Percentiles rank a stretch among this genome's conserved stretches.
phyloP scores from a whole-genome alignment of 2,329 filamentous ascomycete genomes.

The Colletotrichum sp. region DNA sequence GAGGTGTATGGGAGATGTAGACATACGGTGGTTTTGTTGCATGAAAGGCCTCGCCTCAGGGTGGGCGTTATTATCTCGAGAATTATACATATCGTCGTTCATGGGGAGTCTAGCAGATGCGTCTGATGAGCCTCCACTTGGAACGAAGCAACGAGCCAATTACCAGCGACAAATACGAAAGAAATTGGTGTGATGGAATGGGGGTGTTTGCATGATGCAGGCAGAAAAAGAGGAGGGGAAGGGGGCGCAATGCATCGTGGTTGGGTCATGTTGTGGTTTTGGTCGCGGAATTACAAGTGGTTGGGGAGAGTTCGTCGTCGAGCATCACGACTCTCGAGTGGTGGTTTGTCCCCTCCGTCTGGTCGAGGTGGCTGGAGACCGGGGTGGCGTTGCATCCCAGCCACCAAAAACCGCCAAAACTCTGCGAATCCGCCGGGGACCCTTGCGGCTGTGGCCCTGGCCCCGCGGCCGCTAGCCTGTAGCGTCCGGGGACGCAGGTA shows the following conservation, averaged over 20 bases:
- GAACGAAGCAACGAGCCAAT: not conserved
- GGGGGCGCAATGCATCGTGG: not conserved
- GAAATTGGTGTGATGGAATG: not conserved
- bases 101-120: not conserved
- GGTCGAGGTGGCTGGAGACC: slow-evolving; percentile 1
- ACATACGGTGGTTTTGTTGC: slow-evolving; percentile 14
- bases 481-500: slow-evolving; percentile 15
- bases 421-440: not conserved
- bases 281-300: slow-evolving; percentile 8
- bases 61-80: not conserved
- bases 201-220: slow-evolving; percentile 4
- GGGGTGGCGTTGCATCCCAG: slow-evolving; percentile 15
- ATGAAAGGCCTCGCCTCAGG: not conserved
- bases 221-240: not conserved
- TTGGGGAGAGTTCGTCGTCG: not conserved
- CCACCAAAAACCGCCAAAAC: slow-evolving; percentile 2
- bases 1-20: not conserved
- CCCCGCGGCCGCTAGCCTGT: slow-evolving; percentile 3
- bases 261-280: slow-evolving; percentile 14
- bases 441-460: not conserved
- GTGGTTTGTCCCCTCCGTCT: not conserved
- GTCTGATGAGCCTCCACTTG: slow-evolving; percentile 13
- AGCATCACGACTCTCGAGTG: not conserved
- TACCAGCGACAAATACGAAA: not conserved
- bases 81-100: slow-evolving; percentile 11